Evolutionary conservation across 2,329 filamentous ascomycete species (phyloP).

Genomic region (Microcyclosporella mali): DNA sequence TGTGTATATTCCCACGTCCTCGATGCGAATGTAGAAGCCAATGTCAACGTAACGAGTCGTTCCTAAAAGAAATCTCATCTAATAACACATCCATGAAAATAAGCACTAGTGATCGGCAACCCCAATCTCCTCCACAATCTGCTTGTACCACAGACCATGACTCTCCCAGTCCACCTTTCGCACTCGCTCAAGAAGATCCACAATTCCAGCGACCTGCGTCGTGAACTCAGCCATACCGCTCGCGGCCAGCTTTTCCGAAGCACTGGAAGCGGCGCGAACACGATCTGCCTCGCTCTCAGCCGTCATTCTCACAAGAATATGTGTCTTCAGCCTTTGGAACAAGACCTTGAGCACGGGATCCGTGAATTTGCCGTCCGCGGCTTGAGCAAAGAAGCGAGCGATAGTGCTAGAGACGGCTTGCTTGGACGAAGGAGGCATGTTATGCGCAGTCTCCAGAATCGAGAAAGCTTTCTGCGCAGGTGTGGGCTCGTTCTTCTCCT

Average conservation of each 20-base stretch:
- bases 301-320: slow-evolving; percentile 59
- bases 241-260: slow-evolving; percentile 62
- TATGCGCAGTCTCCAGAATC: slow-evolving; percentile 45
- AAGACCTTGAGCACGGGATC: slow-evolving; percentile 63
- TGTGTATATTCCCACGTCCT: too few species aligned
- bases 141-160: slow-evolving; percentile 66
- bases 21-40: too few species aligned
- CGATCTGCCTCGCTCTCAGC: slow-evolving; percentile 64
- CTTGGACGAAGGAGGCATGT: slow-evolving; percentile 44
- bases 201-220: slow-evolving; percentile 60
- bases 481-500: slow-evolving; percentile 16
- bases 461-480: slow-evolving; percentile 40
- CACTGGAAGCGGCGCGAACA: slow-evolving; percentile 61
- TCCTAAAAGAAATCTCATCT: too few species aligned
- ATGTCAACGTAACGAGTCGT: too few species aligned
- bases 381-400: slow-evolving; percentile 48
- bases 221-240: slow-evolving; percentile 70
- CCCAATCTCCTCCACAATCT: slow-evolving; percentile 48
- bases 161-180: slow-evolving; percentile 61
- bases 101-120: too few species aligned
- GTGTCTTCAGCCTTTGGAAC: slow-evolving; percentile 59
- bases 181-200: slow-evolving; percentile 60
- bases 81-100: too few species aligned
- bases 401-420: slow-evolving; percentile 40
- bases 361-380: slow-evolving; percentile 40